phyloP scores from a whole-genome alignment of 208 protist genomes.

The Crithidia thermophila region DNA sequence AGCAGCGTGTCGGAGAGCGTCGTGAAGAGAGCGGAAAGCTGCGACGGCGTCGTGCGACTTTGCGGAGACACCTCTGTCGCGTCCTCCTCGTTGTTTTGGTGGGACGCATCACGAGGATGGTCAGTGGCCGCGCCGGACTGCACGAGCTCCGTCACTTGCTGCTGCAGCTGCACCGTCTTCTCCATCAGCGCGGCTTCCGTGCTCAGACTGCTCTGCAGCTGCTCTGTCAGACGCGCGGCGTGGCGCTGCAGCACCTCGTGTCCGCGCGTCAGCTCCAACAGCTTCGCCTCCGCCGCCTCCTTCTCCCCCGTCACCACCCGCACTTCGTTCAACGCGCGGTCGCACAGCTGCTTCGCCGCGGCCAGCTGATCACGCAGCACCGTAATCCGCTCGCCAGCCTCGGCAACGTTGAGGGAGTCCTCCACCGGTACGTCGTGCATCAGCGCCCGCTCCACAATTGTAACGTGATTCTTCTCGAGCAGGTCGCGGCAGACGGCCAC shows the following conservation, averaged over 20 bases:
- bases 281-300: slow-evolving; percentile 22
- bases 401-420: slow-evolving; percentile 65
- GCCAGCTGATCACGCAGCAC: slow-evolving; percentile 56
- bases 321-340: slow-evolving; percentile 30
- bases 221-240: slow-evolving; percentile 34
- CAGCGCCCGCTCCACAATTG: slow-evolving; percentile 65
- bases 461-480: slow-evolving; percentile 80
- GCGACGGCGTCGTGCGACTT: neutral
- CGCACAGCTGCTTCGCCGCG: slow-evolving; percentile 41
- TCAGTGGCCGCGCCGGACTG: neutral
- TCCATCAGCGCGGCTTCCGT: slow-evolving; percentile 49
- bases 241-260: slow-evolving; percentile 46
- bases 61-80: too few species aligned
- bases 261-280: slow-evolving; percentile 22
- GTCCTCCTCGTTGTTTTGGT: too few species aligned
- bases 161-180: slow-evolving; percentile 47
- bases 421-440: slow-evolving; percentile 75
- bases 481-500: slow-evolving; percentile 51
- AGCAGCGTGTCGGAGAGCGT: slow-evolving; percentile 4
- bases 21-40: slow-evolving; percentile 7
- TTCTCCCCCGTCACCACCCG: slow-evolving; percentile 24
- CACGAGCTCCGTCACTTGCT: slow-evolving; percentile 36
- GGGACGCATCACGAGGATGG: neutral
- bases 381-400: slow-evolving; percentile 69
- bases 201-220: slow-evolving; percentile 38